Percentiles rank a stretch among this genome's conserved stretches.
phyloP scores from a whole-genome alignment of 2,329 filamentous ascomycete genomes.

The Phyllosticta citrichinensis region DNA sequence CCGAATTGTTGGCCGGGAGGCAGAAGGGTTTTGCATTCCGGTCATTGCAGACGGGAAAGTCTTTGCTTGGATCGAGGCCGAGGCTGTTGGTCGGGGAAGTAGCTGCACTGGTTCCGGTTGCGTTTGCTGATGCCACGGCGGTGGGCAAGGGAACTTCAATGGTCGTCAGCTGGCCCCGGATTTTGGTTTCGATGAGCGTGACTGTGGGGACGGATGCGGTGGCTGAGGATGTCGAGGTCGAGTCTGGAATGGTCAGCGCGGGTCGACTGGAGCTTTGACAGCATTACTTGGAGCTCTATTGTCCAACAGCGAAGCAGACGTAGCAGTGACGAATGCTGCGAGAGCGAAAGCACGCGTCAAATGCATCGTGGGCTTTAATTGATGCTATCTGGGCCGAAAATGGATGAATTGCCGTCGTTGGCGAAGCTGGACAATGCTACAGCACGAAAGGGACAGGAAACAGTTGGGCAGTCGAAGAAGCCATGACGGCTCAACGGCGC shows the following conservation, averaged over 20 bases:
- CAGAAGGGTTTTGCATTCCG: conserved; percentile 23
- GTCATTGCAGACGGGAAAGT: conserved; percentile 25
- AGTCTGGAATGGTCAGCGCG: conserved; percentile 9
- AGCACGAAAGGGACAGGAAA: background rate
- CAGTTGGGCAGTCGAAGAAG: background rate
- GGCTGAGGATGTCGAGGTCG: conserved; percentile 9
- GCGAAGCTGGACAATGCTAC: background rate
- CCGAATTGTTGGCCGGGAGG: conserved; percentile 23
- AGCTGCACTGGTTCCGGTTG: conserved; percentile 1
- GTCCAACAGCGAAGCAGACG: background rate
- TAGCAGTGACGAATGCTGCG: background rate
- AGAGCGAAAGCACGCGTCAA: background rate
- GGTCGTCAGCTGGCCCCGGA: conserved; percentile 16
- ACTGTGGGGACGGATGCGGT: conserved; percentile 11
- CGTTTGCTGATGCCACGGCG: background rate
- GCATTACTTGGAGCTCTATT: background rate
- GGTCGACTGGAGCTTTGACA: conserved; percentile 6
- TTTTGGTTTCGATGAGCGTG: conserved; percentile 14
- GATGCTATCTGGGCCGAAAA: background rate
- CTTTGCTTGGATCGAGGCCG: conserved; percentile 13
- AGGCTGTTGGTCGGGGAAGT: background rate
- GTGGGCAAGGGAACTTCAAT: conserved; percentile 14
- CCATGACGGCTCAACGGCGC: background rate
- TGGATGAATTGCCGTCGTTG: background rate
- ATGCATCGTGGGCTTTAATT: background rate